Percentiles rank a stretch among this genome's conserved stretches.
Evolutionary conservation across 1,284 basidiomycete species (phyloP).

Genomic region (Singerocomus inundabilis): DNA sequence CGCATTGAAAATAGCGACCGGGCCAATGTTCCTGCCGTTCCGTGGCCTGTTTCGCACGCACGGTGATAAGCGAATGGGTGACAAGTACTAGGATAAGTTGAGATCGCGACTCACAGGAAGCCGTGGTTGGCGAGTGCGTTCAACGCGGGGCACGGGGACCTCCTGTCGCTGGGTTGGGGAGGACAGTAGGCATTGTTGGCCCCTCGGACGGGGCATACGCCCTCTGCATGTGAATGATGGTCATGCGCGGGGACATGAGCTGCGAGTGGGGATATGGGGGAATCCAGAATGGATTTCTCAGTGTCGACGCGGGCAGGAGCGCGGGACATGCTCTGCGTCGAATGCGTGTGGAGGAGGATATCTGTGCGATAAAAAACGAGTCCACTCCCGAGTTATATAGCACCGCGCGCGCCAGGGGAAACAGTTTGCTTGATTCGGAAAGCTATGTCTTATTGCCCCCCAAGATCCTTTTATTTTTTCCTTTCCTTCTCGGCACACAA

Average conservation of each 20-base stretch:
- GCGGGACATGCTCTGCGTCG: slow-evolving; percentile 4
- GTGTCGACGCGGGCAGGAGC: background rate
- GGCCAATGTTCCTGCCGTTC: slow-evolving; percentile 32
- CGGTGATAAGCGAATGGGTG: too few relatives aligned
- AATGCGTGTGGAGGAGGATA: background rate
- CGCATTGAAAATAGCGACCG: slow-evolving; percentile 28
- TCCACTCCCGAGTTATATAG: too few relatives aligned
- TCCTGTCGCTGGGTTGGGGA: slow-evolving; percentile 25
- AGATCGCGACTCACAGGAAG: slow-evolving; percentile 35
- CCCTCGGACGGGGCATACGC: slow-evolving; percentile 24
- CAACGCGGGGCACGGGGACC: slow-evolving; percentile 52
- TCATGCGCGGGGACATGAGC: slow-evolving; percentile 17
- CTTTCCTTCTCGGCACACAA: background rate
- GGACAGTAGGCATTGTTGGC: slow-evolving; percentile 24
- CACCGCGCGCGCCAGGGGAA: too few relatives aligned
- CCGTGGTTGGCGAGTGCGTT: slow-evolving; percentile 48
- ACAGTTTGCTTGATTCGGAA: background rate
- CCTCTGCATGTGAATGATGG: slow-evolving; percentile 23
- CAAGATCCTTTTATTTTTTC: too few relatives aligned
- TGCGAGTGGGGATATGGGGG: slow-evolving; percentile 16
- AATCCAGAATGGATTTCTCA: background rate
- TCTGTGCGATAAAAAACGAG: background rate
- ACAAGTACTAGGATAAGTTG: background rate
- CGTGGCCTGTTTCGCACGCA: slow-evolving; percentile 30
- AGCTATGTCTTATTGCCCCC: background rate